Base-by-base conservation (phyloP, 2,329 filamentous ascomycete genomes). In the Camptophora hylomeconis region DNA sequence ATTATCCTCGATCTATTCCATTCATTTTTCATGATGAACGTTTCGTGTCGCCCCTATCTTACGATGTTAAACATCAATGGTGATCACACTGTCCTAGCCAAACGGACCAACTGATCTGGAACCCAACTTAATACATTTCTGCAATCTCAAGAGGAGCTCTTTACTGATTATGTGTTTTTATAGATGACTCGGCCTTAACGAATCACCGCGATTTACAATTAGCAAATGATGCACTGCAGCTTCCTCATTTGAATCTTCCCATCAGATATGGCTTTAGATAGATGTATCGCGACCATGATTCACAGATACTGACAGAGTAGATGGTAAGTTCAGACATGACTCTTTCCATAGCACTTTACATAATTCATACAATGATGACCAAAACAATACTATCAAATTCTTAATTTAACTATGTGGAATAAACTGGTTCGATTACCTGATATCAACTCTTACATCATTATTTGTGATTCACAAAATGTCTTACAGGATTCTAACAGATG, bases 1-100 rank as follows among this genome's bases (percentile, higher is more conserved):
- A n/a, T n/a, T n/a, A n/a, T n/a, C n/a, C n/a, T n/a, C n/a, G n/a
- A n/a, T n/a, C n/a, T n/a, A n/a, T n/a, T n/a, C n/a, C n/a, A n/a
- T n/a, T n/a, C n/a, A n/a, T n/a, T n/a, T n/a, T n/a, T n/a, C n/a
- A 60, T 67, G 67, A 72, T 71, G 67, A 71, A 62, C 57, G n/a
- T 42, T 56, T 53, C 56, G 63, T 71, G 67, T 72, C 67, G 67
- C 67, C 67, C 67, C 67, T 71, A 71, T 70, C 67, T 59, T 57
- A 70, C 64, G 52, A 57, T 34, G 41, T 53, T 49, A 49, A 32
- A 22, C 13, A 29, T 21, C 21, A 44, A 50, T 71, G 67, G 65
- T 69, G 67, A 71, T 58, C 61, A 62, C 67, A 65, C 62, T 65
- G 66, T 70, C 64, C 58, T 52, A 61, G 61, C 67, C 67, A 70